A percentile compares a stretch with the other conserved stretches of the same genome.
These are phyloP conservation scores for Syncephalastrum racemosum DNA, from an alignment of 371 early-diverging fungal genomes.

Conservation along the genomic window DNA sequence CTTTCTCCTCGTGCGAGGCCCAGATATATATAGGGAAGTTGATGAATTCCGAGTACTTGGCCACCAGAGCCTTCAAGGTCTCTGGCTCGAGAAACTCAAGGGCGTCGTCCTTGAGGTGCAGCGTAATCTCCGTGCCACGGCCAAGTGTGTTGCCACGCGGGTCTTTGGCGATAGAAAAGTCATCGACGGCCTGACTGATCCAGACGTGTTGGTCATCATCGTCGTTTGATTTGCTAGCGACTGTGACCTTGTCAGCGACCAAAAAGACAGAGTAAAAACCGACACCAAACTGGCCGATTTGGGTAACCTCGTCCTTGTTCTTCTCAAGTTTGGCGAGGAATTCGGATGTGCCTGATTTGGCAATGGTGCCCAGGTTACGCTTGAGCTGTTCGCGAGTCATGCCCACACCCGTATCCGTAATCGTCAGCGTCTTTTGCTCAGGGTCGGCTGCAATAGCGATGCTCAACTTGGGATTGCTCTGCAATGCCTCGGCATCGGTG, in stretches of 20 bases:
- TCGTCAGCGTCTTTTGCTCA: slow-evolving; percentile 67
- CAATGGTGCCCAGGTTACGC: slow-evolving; percentile 95
- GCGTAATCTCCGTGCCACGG: slow-evolving; percentile 88
- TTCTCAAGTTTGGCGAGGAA: slow-evolving; percentile 74
- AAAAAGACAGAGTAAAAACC: slow-evolving; percentile 95
- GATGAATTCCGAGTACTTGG: slow-evolving; percentile 92
- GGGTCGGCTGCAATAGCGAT: slow-evolving; percentile 77
- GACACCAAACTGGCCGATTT: slow-evolving; percentile 99
- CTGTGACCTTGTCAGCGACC: slow-evolving; percentile 96
- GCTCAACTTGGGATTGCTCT: slow-evolving; percentile 58
- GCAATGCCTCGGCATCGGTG: slow-evolving; percentile 65
- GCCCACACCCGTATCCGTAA: slow-evolving; percentile 94
- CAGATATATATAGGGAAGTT: slow-evolving; percentile 91
- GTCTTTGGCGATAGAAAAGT: slow-evolving; percentile 87
- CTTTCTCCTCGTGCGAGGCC: slow-evolving; percentile 51
- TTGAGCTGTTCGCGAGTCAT: slow-evolving; percentile 93
- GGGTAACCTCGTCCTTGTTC: slow-evolving; percentile 57
- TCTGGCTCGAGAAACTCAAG: slow-evolving; percentile 74
- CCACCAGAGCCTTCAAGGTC: slow-evolving; percentile 66
- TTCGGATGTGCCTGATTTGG: slow-evolving; percentile 88
- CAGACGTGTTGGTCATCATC: slow-evolving; percentile 83
- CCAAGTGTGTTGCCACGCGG: slow-evolving; percentile 80
- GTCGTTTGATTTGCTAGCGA: slow-evolving; percentile 86
- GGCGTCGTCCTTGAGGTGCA: slow-evolving; percentile 89
- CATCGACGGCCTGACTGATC: slow-evolving; percentile 73